Evolutionary conservation across 345 rosid species (phyloP), one percentile per base, ranked within the genome.

Genomic region (Eucalyptus polyanthemos): DNA sequence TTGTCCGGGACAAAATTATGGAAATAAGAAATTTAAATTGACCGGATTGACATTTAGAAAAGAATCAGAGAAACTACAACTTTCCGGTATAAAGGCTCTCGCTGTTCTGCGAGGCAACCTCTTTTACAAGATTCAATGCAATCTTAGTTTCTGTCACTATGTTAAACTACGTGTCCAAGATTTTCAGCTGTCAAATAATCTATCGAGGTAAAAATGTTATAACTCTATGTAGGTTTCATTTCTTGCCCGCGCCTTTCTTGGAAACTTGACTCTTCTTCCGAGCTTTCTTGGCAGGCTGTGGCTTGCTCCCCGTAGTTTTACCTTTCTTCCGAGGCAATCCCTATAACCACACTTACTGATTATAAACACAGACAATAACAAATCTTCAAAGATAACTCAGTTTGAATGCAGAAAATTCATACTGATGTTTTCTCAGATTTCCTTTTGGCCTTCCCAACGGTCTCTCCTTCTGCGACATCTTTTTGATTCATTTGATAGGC

Each of bases 401-500:
- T 21, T 76, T 37, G 15, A 37, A 37, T 2, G 47, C 54, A 31
- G 44, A 86, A 86, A 86, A 49, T 86, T 86, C 96, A 37, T 97
- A 97, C 99, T 87, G 92, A 90, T 91, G 92, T 69, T 94, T 94
- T 94, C 86, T 93, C 93, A 86, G 94, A 93, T 93, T 95, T 96
- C 86, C 92, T 91, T 90, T 98, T 97, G 88, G 86, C 42, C 91
- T 93, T 95, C 91, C 93, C 92, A 16, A 91, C 89, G 51, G 92
- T 54, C 91, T 90, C 93, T 91, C 92, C 98, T 87, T 92, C 95
- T 86, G 88, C 22, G 16, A 88, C 94, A 86, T 94, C 96, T 88
- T 90, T 94, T 91, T 95, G 95, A 91, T 93, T 95, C 87, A 88
- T 90, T 85, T 91, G 93, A 90, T 91, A 90, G 53, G 95, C 72